phyloP scores from a whole-genome alignment of 208 protist species.

The Trypanosoma brucei region DNA sequence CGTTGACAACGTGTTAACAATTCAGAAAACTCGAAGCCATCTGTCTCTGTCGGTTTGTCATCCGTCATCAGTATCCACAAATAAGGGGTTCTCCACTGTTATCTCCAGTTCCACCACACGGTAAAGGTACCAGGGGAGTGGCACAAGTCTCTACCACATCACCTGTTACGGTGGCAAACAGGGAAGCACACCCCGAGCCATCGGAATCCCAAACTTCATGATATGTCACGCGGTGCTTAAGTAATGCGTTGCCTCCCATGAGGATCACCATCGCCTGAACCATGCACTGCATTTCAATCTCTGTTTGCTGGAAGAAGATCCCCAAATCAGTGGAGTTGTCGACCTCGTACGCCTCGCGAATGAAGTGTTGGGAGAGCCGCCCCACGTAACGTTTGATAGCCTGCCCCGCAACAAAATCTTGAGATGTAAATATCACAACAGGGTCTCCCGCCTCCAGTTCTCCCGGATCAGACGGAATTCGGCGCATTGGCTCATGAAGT shows the following conservation, averaged over 20 bases:
- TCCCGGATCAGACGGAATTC: constrained; percentile 36
- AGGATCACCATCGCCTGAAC: constrained; percentile 71
- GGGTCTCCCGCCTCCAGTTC: constrained; percentile 31
- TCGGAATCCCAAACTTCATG: constrained; percentile 85
- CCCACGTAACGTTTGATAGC: constrained; percentile 83
- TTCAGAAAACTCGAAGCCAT: too few relatives aligned
- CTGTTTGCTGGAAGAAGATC: constrained; percentile 67
- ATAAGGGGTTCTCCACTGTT: neutral
- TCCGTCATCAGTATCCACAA: neutral
- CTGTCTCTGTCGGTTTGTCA: too few relatives aligned
- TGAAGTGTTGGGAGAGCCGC: constrained; percentile 88
- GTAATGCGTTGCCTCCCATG: constrained; percentile 81
- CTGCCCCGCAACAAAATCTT: constrained; percentile 77
- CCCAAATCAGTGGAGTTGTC: constrained; percentile 35
- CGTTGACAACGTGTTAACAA: too few relatives aligned
- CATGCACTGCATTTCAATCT: constrained; percentile 74
- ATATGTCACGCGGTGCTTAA: constrained; percentile 80
- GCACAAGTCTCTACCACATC: constrained; percentile 69
- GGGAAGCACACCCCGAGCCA: constrained; percentile 62
- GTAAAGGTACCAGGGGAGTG: constrained; percentile 3
- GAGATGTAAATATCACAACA: constrained; percentile 60
- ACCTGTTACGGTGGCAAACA: constrained; percentile 84
- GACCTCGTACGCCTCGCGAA: constrained; percentile 78
- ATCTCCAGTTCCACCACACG: neutral
- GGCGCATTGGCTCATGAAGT: constrained; percentile 26